These are phyloP conservation scores for Biancaea sappan DNA, from an alignment of 306 rosid species.

Conservation along the genomic window DNA sequence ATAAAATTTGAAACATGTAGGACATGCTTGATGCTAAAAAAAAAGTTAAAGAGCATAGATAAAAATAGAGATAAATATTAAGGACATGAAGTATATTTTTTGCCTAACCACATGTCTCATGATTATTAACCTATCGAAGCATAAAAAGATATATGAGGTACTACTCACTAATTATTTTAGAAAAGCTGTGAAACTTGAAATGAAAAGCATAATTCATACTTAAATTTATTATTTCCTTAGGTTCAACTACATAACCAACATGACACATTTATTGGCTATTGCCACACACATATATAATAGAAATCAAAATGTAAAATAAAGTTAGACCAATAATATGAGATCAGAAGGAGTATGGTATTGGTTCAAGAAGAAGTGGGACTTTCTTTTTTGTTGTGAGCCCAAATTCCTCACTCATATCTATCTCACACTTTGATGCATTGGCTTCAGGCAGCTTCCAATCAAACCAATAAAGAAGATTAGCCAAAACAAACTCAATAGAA, in stretches of 20 bases:
- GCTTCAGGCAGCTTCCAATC: conserved; percentile 39
- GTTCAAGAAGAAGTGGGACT: conserved; percentile 35
- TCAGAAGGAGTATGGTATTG: conserved; percentile 19
- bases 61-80: no score
- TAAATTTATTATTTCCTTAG: no score
- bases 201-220: no score
- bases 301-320: neutral
- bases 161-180: no score
- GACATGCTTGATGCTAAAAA: no score
- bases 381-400: conserved; percentile 31
- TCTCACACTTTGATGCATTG: neutral
- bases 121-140: no score
- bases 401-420: conserved; percentile 36
- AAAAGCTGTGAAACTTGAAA: no score
- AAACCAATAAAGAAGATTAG: conserved; percentile 46
- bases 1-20: no score
- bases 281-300: neutral
- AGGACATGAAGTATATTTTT: no score
- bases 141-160: no score
- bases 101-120: no score
- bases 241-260: neutral
- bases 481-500: conserved; percentile 8
- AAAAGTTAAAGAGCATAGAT: no score
- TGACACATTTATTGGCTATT: neutral
- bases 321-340: neutral